A percentile compares a stretch with the other conserved stretches of the same genome.
Evolutionary conservation across 768 basidiomycete genomes (phyloP).

Genomic region (Asterophora parasitica): DNA sequence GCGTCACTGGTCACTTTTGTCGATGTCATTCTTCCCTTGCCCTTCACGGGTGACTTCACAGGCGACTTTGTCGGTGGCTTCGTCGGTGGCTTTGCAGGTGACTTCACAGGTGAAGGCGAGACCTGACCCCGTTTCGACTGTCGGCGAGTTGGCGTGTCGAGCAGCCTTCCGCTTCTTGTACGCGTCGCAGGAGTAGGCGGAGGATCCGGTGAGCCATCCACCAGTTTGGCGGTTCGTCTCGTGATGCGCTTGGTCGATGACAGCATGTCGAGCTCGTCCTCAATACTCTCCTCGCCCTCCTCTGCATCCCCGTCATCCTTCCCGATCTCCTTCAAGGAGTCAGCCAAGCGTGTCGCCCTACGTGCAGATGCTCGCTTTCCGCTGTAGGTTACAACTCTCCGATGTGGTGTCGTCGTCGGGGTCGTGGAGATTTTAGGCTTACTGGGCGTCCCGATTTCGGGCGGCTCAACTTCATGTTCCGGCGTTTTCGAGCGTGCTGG

Average conservation of each 20-base stretch:
- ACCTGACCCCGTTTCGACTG: not conserved
- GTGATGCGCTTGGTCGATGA: constrained; percentile 13
- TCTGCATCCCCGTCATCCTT: not conserved
- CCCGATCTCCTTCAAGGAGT: constrained; percentile 8
- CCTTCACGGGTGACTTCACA: not conserved
- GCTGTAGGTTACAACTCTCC: constrained; percentile 9
- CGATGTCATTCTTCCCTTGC: not conserved
- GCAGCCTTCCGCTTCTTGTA: constrained; percentile 1
- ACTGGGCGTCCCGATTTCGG: not conserved
- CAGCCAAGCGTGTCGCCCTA: not conserved
- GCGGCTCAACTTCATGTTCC: not conserved
- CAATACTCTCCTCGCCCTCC: constrained; percentile 11
- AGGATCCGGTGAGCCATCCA: not conserved
- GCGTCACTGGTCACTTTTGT: too few species aligned
- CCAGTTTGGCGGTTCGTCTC: not conserved
- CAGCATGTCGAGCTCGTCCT: constrained; percentile 22
- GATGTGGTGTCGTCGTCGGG: constrained; percentile 6
- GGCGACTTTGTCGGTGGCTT: not conserved
- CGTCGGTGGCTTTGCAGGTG: too few species aligned
- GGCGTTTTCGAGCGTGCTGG: constrained; percentile 20
- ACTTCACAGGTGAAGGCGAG: not conserved
- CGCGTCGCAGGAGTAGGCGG: not conserved
- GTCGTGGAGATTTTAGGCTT: not conserved
- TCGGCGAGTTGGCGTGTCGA: not conserved
- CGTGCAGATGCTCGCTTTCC: constrained; percentile 2